A percentile compares a stretch with the other conserved stretches of the same genome.
Conservation (phyloP, 2,329 filamentous ascomycete genomes). For the Neocucurbitaria cava region DNA sequence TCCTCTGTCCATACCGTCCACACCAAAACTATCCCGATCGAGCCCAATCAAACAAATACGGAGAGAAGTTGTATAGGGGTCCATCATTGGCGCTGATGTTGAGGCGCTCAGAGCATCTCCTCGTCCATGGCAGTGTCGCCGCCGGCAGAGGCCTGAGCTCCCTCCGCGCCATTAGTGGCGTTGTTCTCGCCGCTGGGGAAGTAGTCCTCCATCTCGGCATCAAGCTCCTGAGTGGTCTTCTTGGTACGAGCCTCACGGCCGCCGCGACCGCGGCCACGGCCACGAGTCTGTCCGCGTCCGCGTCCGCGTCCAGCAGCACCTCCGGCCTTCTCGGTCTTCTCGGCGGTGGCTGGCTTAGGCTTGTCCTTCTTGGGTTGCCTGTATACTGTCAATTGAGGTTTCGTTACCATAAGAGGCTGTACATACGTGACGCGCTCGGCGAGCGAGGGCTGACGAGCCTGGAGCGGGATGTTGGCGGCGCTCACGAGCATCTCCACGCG, state of each 20-base stretch:
- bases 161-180: slow-evolving; percentile 52
- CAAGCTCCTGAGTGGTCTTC: slow-evolving; percentile 95
- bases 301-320: slow-evolving; percentile 53
- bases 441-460: slow-evolving; percentile 72
- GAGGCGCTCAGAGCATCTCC: slow-evolving; percentile 44
- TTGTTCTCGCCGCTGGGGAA: slow-evolving; percentile 65
- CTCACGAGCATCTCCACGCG: slow-evolving; percentile 95
- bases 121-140: slow-evolving; percentile 51
- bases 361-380: slow-evolving; percentile 68
- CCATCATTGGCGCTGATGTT: slow-evolving; percentile 6
- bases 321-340: slow-evolving; percentile 76
- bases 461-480: slow-evolving; percentile 72
- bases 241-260: slow-evolving; percentile 63
- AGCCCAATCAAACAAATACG: slow-evolving; percentile 14
- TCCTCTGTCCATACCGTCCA: slow-evolving; percentile 14
- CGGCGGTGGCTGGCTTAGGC: slow-evolving; percentile 76
- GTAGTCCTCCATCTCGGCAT: slow-evolving; percentile 98
- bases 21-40: slow-evolving; percentile 17
- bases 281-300: slow-evolving; percentile 51
- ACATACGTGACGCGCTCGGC: slow-evolving; percentile 83
- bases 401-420: neutral
- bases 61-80: neutral
- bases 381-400: slow-evolving; percentile 11
- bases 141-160: slow-evolving; percentile 52
- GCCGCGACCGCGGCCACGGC: slow-evolving; percentile 55